These are phyloP conservation scores for Scleromitrula shiraiana DNA, from an alignment of 2,329 filamentous ascomycete species.

Conservation along the genomic window DNA sequence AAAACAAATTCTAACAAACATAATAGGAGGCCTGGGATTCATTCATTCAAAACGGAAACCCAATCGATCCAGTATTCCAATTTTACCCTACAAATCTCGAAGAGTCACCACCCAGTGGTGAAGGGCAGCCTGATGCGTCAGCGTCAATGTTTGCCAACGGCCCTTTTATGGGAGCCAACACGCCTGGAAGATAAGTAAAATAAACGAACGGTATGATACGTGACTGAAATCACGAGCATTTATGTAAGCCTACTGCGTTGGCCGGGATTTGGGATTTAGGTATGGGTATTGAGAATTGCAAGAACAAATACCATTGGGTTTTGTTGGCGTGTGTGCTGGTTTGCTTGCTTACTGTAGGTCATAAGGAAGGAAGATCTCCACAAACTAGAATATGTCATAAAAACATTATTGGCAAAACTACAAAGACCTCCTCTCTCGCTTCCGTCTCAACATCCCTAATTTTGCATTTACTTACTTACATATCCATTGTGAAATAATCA, in stretches of 20 bases:
- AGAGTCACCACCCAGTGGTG: slow-evolving; percentile 14
- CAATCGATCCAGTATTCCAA: slow-evolving; percentile 26
- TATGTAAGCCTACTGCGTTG: no score
- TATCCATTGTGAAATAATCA: no score
- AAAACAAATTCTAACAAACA: neutral
- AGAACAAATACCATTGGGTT: neutral
- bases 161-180: slow-evolving; percentile 31
- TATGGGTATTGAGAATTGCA: neutral
- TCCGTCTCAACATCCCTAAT: no score
- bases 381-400: neutral
- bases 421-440: neutral
- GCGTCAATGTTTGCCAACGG: slow-evolving; percentile 20
- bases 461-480: no score
- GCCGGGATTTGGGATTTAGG: neutral
- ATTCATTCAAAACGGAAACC: slow-evolving; percentile 52
- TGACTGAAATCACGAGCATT: neutral
- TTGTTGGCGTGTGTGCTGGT: no score
- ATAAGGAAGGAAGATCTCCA: neutral
- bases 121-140: slow-evolving; percentile 15
- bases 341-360: neutral
- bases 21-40: slow-evolving; percentile 59
- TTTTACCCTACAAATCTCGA: slow-evolving; percentile 25
- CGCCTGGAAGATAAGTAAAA: slow-evolving; percentile 22
- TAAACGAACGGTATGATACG: neutral
- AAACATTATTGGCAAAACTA: no score